Evolutionary conservation across 2,329 filamentous ascomycete species (phyloP), one percentile per base, ranked within the genome.

Genomic region (Emydomyces testavorans): DNA sequence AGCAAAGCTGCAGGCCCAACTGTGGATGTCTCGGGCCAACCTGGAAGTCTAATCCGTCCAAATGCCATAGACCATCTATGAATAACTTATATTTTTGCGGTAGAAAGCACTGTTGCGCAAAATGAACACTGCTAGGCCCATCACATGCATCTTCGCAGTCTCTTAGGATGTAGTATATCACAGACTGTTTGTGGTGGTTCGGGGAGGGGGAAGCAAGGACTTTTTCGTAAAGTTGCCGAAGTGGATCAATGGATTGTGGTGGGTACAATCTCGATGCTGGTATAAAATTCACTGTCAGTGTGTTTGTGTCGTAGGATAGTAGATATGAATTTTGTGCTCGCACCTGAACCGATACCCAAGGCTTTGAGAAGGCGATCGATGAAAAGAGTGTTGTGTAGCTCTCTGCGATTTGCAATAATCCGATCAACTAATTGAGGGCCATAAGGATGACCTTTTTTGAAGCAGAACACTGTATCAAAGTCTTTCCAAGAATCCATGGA

Each of bases 81-180:
- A 89, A 85, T 38, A 85, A 78, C 64, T 81, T 79, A 63, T 90
- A 93, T 55, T 82, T 85, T 48, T 75, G 72, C 1, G 87, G 85
- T 44, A 93, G 72, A 53, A 81, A 79, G 4, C 79, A 79, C 20
- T 68, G 68, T 35, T 67, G 65, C 13, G 80, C 78, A 56, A 90
- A 87, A 29, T 75, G 71, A 4, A 48, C 18, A 41, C 46, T 46
- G 15, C 73, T 65, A 2, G 73, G 71, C 16, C 72, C 71, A 44
- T 75, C 71, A 23, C 69, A 60, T 10, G 67, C 65, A 32, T 70
- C 65, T 57, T 82, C 77, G 60, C 83, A 77, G 62, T 93, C 85
- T 58, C 86, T 81, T 2, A 93, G 74, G 32, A 93, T 71, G 63
- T 93, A 94, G 71, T 85, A 93, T 54, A 93, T 72, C 40, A 92